Base-by-base conservation (phyloP, 2,329 filamentous ascomycete genomes). In the Penicillium sp. region DNA sequence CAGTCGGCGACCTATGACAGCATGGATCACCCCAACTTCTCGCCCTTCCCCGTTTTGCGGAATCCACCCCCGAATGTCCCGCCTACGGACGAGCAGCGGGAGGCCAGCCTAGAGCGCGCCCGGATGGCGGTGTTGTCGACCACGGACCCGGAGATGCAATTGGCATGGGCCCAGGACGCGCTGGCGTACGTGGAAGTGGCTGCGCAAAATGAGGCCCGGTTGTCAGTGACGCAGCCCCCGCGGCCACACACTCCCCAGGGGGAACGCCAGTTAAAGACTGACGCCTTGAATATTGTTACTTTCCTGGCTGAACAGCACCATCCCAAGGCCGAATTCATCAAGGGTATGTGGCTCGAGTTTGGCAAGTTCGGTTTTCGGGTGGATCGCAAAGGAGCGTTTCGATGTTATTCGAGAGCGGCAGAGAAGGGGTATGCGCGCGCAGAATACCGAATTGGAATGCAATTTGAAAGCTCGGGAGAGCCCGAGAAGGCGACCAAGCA, bases 361-460 rank as follows among this genome's bases (percentile, higher is more conserved):
- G 95, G 95, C 66, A 96, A 96, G 71, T 98, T 97, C 71, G 92
- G 91, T 39, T 87, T 89, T 74, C 87, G 92, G 27, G 82, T 92
- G 58, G 95, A 99, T 79, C 96, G 96, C 79, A 93, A 93, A 69
- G 93, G 97, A 77, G 93, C 95, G 8, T 98, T 96, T 72, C 79
- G 87, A 59, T 90, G 89, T 68, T 99, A 98, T 77, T 87, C 87
- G 60, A 83, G 88, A 67, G 90, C 95, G n/a, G 89, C 91, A 29
- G 89, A 93, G 66, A 87, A 90, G 66, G 91, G 91, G 56, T 96
- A 93, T 76, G 86, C 89, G 22, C 84, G 95, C 66, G 93, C 95
- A 21, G 91, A 98, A 74, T 99, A 99, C 75, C 87, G 95, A 47
- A 96, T 99, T 78, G 95, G 95, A 61, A 99, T 98, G 93, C 89